phyloP scores from a whole-genome alignment of 306 rosid species.

The Vicia sativa region DNA sequence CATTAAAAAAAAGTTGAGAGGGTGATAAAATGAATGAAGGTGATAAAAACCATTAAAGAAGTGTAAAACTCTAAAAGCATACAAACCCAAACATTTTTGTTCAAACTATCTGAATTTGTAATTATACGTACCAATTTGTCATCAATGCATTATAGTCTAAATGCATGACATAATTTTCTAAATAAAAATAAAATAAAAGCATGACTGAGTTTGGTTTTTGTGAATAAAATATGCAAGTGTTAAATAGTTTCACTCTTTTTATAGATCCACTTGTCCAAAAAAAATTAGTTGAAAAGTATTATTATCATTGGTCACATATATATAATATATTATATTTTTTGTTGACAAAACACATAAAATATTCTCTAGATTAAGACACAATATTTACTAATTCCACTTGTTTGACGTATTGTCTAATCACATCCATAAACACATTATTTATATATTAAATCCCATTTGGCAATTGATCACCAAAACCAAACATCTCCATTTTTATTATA shows the following conservation, averaged over 20 bases:
- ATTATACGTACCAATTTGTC: too few species aligned
- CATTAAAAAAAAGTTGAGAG: too few species aligned
- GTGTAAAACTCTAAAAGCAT: too few species aligned
- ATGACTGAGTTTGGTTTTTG: too few species aligned
- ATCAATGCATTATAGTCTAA: too few species aligned
- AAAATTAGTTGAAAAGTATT: neutral
- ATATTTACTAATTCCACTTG: conserved; percentile 13
- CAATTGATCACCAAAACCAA: conserved; percentile 1
- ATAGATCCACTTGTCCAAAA: neutral
- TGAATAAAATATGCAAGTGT: neutral
- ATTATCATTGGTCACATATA: neutral
- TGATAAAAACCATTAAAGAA: too few species aligned
- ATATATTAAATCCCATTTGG: neutral
- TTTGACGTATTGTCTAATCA: conserved; percentile 29
- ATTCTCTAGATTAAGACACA: neutral
- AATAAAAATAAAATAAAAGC: too few species aligned
- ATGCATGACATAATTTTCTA: too few species aligned
- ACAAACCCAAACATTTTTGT: too few species aligned
- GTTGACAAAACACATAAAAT: neutral
- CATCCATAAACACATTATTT: neutral
- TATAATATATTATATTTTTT: neutral
- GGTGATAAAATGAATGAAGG: too few species aligned
- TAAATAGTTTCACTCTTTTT: neutral
- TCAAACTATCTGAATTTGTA: too few species aligned
- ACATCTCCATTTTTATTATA: neutral